Evolutionary conservation across 345 rosid genomes (phyloP).

Genomic region (Sisymbrium irio): DNA sequence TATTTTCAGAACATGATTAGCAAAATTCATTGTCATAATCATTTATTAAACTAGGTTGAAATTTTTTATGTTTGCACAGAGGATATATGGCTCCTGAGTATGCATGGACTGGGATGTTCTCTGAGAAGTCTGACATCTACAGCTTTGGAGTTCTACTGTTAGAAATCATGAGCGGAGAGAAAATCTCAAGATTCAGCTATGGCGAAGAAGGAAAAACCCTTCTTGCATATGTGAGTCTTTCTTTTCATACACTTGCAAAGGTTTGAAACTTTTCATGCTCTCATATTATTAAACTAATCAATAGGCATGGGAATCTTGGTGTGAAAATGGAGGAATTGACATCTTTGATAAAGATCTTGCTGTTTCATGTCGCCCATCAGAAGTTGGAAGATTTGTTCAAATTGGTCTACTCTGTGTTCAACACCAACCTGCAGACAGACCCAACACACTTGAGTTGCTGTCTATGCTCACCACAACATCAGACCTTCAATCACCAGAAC

Average conservation of each 20-base stretch:
- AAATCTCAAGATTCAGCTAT: constrained; percentile 19
- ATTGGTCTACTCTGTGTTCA: constrained; percentile 29
- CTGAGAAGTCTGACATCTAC: constrained; percentile 45
- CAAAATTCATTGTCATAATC: neutral
- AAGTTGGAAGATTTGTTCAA: constrained; percentile 22
- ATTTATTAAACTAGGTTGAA: neutral
- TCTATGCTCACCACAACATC: constrained; percentile 22
- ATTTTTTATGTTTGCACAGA: neutral
- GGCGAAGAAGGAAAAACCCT: constrained; percentile 7
- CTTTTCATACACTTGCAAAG: neutral
- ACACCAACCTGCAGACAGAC: constrained; percentile 13
- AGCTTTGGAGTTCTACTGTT: constrained; percentile 46
- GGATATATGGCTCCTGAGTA: neutral
- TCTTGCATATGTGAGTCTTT: constrained; percentile 12
- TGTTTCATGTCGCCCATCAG: neutral
- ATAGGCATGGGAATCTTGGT: constrained; percentile 30
- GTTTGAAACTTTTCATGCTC: neutral
- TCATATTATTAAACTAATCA: neutral
- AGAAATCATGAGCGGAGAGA: constrained; percentile 21
- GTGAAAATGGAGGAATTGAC: neutral
- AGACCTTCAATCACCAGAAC: constrained; percentile 18
- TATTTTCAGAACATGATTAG: neutral
- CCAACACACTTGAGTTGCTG: constrained; percentile 5
- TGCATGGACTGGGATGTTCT: constrained; percentile 27
- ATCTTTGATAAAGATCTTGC: neutral